Evolutionary conservation across 768 basidiomycete genomes (phyloP).

Genomic region (Xerocomus potaroensis): DNA sequence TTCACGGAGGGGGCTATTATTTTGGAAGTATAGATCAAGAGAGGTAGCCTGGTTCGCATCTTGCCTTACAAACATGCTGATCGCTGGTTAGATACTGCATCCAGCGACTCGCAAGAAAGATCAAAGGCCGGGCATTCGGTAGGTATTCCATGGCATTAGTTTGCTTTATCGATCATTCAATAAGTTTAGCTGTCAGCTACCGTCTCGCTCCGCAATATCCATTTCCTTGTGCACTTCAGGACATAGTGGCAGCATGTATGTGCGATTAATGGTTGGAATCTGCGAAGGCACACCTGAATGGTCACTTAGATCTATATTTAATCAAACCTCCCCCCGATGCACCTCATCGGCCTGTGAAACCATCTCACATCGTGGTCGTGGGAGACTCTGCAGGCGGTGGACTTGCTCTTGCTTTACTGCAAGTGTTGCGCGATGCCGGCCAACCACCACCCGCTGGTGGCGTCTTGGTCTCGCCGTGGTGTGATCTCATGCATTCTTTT

Average conservation of each 20-base stretch:
- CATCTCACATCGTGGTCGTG: slow-evolving; percentile 75
- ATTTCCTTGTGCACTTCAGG: slow-evolving; percentile 90
- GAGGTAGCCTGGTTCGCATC: slow-evolving; percentile 35
- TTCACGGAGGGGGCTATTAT: slow-evolving; percentile 84
- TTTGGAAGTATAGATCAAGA: slow-evolving; percentile 80
- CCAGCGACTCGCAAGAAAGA: slow-evolving; percentile 86
- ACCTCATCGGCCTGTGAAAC: slow-evolving; percentile 73
- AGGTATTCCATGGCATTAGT: slow-evolving; percentile 13
- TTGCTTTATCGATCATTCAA: slow-evolving; percentile 7
- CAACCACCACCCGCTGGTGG: slow-evolving; percentile 85
- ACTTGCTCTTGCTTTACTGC: slow-evolving; percentile 75
- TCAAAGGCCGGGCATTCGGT: slow-evolving; percentile 87
- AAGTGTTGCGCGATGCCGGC: slow-evolving; percentile 79
- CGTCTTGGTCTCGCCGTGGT: slow-evolving; percentile 90
- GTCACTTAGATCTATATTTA: slow-evolving; percentile 69
- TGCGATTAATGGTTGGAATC: background rate
- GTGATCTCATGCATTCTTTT: slow-evolving; percentile 91
- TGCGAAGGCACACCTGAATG: background rate
- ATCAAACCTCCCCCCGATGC: slow-evolving; percentile 82
- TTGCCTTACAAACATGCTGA: slow-evolving; percentile 3
- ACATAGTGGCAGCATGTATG: slow-evolving; percentile 82
- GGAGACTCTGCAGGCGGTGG: slow-evolving; percentile 96
- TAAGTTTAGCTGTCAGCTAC: slow-evolving; percentile 63
- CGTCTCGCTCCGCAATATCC: slow-evolving; percentile 96
- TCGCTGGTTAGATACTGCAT: slow-evolving; percentile 53